These are phyloP conservation scores for Neophaeococcomyces mojaviensis DNA, from an alignment of 2,329 filamentous ascomycete species.

Conservation along the genomic window DNA sequence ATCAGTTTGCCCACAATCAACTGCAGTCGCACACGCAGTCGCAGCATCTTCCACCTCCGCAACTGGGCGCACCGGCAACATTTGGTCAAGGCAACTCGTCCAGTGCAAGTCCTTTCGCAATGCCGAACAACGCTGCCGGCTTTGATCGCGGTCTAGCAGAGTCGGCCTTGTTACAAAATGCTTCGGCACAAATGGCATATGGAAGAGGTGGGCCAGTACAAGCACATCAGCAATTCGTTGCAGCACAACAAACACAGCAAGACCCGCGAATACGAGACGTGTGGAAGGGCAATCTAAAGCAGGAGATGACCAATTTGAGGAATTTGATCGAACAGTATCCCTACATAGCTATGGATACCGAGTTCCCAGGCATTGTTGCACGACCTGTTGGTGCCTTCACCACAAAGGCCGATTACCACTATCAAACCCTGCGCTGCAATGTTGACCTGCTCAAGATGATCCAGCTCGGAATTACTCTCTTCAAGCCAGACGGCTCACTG, in stretches of 20 bases:
- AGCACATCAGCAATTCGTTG: conserved; percentile 43
- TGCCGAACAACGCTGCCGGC: conserved; percentile 45
- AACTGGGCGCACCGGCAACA: conserved; percentile 52
- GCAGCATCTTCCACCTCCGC: conserved; percentile 48
- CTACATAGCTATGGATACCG: conserved; percentile 98
- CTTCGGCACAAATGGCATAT: conserved; percentile 83
- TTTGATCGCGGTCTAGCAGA: conserved; percentile 43
- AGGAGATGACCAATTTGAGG: conserved; percentile 81
- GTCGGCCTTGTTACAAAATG: conserved; percentile 63
- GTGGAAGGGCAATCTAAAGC: conserved; percentile 83
- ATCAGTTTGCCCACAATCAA: conserved; percentile 46
- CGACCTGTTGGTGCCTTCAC: conserved; percentile 90
- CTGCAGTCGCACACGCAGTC: conserved; percentile 36
- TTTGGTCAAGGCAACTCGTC: conserved; percentile 50
- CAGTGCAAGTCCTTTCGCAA: conserved; percentile 19
- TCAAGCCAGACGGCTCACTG: conserved; percentile 81
- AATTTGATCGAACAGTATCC: conserved; percentile 83
- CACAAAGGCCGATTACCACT: conserved; percentile 96
- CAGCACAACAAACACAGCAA: conserved; percentile 32
- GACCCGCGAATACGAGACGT: conserved; percentile 89
- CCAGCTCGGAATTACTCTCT: conserved; percentile 89
- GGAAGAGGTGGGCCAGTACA: conserved; percentile 63
- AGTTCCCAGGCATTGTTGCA: conserved; percentile 96
- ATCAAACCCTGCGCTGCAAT: conserved; percentile 93
- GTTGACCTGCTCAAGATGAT: conserved; percentile 97